phyloP scores from a whole-genome alignment of 352 stramenopile species.

The Globisporangium parvum region DNA sequence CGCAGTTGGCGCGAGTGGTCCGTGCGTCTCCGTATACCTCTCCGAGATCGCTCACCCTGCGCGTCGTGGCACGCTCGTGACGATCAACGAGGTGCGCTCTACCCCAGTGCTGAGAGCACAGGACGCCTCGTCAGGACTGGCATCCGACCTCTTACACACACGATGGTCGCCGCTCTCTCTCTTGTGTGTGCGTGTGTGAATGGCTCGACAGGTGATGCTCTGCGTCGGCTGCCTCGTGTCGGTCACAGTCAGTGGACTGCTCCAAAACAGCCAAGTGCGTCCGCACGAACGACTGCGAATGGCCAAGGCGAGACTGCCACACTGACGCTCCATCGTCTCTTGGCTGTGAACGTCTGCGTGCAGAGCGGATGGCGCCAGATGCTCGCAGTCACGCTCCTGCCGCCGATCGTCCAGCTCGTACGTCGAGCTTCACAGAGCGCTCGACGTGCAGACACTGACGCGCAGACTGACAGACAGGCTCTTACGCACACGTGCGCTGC shows the following conservation, averaged over 20 bases:
- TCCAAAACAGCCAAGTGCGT: constrained; percentile 28
- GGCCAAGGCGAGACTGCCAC: background rate
- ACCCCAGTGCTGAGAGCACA: no score
- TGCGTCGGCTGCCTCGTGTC: constrained; percentile 66
- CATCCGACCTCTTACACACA: background rate
- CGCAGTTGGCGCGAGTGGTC: constrained; percentile 53
- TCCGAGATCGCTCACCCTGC: constrained; percentile 58
- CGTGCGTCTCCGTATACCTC: constrained; percentile 60
- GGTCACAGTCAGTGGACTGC: constrained; percentile 36
- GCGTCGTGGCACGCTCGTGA: constrained; percentile 48
- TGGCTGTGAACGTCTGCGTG: background rate
- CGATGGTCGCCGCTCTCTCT: background rate
- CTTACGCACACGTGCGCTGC: background rate
- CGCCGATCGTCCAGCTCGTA: constrained; percentile 58
- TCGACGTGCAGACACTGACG: no score
- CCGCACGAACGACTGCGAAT: background rate
- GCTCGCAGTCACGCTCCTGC: constrained; percentile 53
- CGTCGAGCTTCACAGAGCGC: background rate
- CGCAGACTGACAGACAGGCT: background rate
- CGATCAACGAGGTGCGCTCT: constrained; percentile 44
- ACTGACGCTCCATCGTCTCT: background rate
- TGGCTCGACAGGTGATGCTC: constrained; percentile 41
- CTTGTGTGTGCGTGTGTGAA: background rate
- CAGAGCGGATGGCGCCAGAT: constrained; percentile 59
- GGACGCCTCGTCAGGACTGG: no score